Base-by-base conservation (phyloP, 768 basidiomycete species). In the Suillus sp. region DNA sequence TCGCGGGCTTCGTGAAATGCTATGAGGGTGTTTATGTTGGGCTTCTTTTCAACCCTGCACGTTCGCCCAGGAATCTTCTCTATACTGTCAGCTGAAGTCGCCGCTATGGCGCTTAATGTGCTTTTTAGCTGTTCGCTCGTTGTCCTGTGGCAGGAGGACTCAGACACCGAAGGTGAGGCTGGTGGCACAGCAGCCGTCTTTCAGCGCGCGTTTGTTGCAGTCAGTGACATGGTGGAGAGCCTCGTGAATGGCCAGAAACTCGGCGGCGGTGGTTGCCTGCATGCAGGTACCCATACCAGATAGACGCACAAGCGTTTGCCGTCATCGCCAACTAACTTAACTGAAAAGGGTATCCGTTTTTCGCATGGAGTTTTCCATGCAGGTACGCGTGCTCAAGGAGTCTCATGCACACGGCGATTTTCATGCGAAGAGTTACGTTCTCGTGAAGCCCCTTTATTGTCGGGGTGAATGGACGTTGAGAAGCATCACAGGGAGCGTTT, bases 31-130 rank as follows among this genome's bases (percentile, higher is more conserved):
- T 55, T 25, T 20, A 40, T 27, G 25, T 13, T 40, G 18, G 37
- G 25, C 38, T 40, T 57, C 56, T 57, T 27, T 20, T 3, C 18
- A 57, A 27, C 56, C 56, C 56, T 57, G 37, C 56, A 38, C 38
- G 37, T 56, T 56, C 37, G 5, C 25, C 22, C 16, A 25, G 10
- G 35, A 56, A 16, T 55, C 9, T 27, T 27, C 16, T 11, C 25
- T 18, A 40, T 25, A 20, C 25, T 38, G 16, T 38, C 27, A 25
- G 25, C 27, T 27, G 27, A 57, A 42, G 56, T 57, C 56, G 20
- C 25, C 35, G 22, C 16, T 6, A 40, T 38, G 37, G 16, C 25
- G 37, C 16, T 27, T 27, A 50, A 16, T 25, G 4, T 38, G 25
- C 9, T 38, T 56, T 16, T 18, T 18, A 20, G 18, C 9, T 38